Conservation (phyloP, 352 stramenopile genomes). For the Ophiocytium majus region DNA sequence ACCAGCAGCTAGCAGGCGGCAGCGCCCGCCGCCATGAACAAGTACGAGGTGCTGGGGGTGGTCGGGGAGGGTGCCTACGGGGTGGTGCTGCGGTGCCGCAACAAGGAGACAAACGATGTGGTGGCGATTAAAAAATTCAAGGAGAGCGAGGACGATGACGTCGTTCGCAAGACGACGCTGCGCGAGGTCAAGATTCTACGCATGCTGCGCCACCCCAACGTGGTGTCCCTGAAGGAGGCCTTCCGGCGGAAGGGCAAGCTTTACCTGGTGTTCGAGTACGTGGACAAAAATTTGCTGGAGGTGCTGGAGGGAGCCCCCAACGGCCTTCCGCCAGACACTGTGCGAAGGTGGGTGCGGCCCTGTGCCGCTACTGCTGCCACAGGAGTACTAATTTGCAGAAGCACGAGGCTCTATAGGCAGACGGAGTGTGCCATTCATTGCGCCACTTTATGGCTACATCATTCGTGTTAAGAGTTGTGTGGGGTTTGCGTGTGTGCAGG, state of each 20-base stretch:
- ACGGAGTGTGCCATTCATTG: no score
- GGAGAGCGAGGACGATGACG: slow-evolving; percentile 72
- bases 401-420: no score
- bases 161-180: slow-evolving; percentile 86
- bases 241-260: slow-evolving; percentile 68
- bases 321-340: slow-evolving; percentile 66
- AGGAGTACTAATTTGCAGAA: slow-evolving; percentile 48
- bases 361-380: slow-evolving; percentile 64
- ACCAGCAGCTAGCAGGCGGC: neutral
- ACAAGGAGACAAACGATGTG: slow-evolving; percentile 70
- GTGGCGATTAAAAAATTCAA: slow-evolving; percentile 79
- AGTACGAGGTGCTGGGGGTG: slow-evolving; percentile 86
- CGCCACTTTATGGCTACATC: no score
- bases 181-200: slow-evolving; percentile 71
- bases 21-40: slow-evolving; percentile 71
- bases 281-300: slow-evolving; percentile 70
- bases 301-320: slow-evolving; percentile 75
- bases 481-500: no score
- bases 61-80: slow-evolving; percentile 88
- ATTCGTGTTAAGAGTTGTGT: no score
- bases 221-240: slow-evolving; percentile 67
- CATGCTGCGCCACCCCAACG: slow-evolving; percentile 66
- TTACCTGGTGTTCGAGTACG: slow-evolving; percentile 73
- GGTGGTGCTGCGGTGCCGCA: slow-evolving; percentile 84
- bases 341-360: slow-evolving; percentile 43